A percentile compares a stretch with the other conserved stretches of the same genome.
Conservation (phyloP, 108 stramenopile genomes). For the Fragilariopsis cylindrus region DNA sequence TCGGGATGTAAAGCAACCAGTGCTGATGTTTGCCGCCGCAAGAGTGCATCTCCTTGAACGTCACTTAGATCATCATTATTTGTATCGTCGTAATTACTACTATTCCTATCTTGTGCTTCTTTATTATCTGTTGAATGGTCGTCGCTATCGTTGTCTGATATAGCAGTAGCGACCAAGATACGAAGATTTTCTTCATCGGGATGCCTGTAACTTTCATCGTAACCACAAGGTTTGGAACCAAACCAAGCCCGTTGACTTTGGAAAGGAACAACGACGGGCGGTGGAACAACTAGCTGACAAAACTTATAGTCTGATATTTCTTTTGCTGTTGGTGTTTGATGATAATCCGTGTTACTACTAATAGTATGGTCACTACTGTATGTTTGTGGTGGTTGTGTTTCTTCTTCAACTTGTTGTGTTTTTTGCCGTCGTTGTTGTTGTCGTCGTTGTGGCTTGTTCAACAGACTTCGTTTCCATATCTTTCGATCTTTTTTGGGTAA, state of each 20-base stretch:
- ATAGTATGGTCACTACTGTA: no score
- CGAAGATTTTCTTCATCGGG: conserved; percentile 43
- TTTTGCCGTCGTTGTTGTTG: not conserved
- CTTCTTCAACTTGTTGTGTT: not conserved
- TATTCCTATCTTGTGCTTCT: not conserved
- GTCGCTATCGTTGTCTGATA: not conserved
- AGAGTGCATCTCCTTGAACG: no score
- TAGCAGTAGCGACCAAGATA: conserved; percentile 19
- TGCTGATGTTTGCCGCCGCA: conserved; percentile 37
- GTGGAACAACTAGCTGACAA: conserved; percentile 19
- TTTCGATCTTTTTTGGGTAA: conserved; percentile 74
- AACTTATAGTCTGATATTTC: not conserved
- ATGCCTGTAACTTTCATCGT: conserved; percentile 56
- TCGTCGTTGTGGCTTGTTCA: conserved; percentile 2
- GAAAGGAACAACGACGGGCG: conserved; percentile 38
- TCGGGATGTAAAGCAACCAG: conserved; percentile 88
- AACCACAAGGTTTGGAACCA: conserved; percentile 47
- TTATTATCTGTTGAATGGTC: not conserved
- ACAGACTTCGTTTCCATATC: conserved; percentile 50
- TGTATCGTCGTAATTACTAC: not conserved
- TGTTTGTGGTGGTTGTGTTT: not conserved
- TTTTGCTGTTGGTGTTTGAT: not conserved
- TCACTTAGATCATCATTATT: not conserved
- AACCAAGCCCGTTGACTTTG: conserved; percentile 61
- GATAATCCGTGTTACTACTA: no score